Percentiles rank a stretch among this genome's conserved stretches.
Conservation (phyloP, 2,329 filamentous ascomycete species). For the Rhinocladiella similis region DNA sequence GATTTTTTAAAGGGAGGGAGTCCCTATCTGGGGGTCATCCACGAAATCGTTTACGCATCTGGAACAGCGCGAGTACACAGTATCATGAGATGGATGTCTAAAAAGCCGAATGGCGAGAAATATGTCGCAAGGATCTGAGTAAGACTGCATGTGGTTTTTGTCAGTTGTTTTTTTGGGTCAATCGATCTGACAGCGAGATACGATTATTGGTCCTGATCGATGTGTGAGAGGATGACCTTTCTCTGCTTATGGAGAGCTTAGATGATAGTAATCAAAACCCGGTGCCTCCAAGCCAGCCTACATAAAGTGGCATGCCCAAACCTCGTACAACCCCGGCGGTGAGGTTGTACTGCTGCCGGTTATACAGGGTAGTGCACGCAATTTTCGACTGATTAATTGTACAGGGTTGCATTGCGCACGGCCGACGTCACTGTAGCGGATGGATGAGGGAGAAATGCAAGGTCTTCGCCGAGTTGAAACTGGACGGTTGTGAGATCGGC, state of each 20-base stretch:
- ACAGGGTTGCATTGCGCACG: neutral
- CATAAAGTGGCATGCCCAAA: too few relatives aligned
- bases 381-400: neutral
- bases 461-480: neutral
- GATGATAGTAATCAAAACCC: neutral
- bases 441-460: neutral
- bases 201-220: neutral
- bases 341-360: too few relatives aligned
- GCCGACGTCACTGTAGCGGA: neutral
- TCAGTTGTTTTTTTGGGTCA: neutral
- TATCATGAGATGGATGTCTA: neutral
- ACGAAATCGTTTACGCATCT: neutral
- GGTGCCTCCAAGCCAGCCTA: too few relatives aligned
- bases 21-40: neutral
- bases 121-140: neutral
- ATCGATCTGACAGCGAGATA: neutral
- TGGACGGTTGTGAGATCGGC: neutral
- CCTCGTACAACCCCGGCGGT: too few relatives aligned
- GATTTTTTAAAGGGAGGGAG: neutral
- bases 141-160: neutral
- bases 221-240: neutral
- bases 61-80: neutral
- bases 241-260: neutral
- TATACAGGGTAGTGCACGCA: too few relatives aligned
- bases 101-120: neutral